Conservation (phyloP, 495 filamentous ascomycete genomes). For the Tuber indicum region DNA sequence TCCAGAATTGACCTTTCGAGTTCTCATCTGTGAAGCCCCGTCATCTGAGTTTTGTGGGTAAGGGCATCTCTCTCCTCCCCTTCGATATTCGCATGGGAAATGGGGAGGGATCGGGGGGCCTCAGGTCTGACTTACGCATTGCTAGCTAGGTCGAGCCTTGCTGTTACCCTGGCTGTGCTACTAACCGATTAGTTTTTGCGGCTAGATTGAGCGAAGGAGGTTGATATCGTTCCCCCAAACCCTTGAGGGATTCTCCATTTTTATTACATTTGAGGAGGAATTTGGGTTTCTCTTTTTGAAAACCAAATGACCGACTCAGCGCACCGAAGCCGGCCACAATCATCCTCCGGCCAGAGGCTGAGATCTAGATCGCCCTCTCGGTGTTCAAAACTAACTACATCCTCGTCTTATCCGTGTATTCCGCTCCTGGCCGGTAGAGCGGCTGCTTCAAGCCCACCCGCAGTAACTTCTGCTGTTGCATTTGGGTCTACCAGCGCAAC, state of each 20-base stretch:
- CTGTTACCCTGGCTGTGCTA: slow-evolving; percentile 40
- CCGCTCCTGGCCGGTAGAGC: slow-evolving; percentile 30
- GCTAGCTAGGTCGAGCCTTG: slow-evolving; percentile 28
- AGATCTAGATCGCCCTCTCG: slow-evolving; percentile 27
- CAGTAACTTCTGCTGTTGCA: slow-evolving; percentile 35
- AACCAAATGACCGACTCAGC: slow-evolving; percentile 32
- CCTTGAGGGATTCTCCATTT: background rate
- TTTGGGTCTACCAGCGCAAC: slow-evolving; percentile 36
- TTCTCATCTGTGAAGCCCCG: background rate
- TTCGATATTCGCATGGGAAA: slow-evolving; percentile 14
- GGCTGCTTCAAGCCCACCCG: slow-evolving; percentile 33
- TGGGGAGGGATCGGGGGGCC: slow-evolving; percentile 16
- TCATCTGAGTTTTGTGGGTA: slow-evolving; percentile 28
- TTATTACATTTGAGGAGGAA: background rate
- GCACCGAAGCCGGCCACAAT: slow-evolving; percentile 33
- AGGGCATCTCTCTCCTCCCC: slow-evolving; percentile 23
- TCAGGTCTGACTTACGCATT: slow-evolving; percentile 34
- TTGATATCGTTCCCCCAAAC: slow-evolving; percentile 24
- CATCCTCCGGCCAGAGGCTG: slow-evolving; percentile 29
- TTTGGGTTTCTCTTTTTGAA: background rate
- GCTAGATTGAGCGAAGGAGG: slow-evolving; percentile 33
- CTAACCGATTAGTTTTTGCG: slow-evolving; percentile 31
- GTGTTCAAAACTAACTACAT: slow-evolving; percentile 32
- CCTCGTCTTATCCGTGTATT: slow-evolving; percentile 33
- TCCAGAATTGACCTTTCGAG: slow-evolving; percentile 17